These are phyloP conservation scores for Tolypocladium ovalisporum DNA, from an alignment of 2,329 filamentous ascomycete genomes.

Conservation along the genomic window DNA sequence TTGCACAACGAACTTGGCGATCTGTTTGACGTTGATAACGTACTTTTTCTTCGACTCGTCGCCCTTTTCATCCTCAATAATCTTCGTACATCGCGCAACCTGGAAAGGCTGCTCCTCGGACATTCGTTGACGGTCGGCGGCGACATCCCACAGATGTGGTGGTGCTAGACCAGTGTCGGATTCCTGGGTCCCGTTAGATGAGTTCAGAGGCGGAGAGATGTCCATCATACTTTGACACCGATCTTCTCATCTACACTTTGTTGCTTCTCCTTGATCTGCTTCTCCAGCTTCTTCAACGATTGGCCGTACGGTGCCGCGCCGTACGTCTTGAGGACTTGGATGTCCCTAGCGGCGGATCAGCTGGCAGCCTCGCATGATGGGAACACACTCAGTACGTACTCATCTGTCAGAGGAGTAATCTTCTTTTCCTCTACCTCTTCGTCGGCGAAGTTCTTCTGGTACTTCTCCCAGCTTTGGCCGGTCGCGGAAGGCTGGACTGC, in stretches of 20 bases:
- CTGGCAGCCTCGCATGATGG: conserved; percentile 3
- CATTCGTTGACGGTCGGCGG: conserved; percentile 97
- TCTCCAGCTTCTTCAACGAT: conserved; percentile 92
- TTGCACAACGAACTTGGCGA: conserved; percentile 98
- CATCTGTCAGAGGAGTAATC: conserved; percentile 92
- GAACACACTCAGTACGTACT: conserved; percentile 48
- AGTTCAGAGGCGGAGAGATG: neutral
- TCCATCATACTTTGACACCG: conserved; percentile 55
- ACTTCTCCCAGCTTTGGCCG: conserved; percentile 95
- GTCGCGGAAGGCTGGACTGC: conserved; percentile 73
- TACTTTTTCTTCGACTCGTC: conserved; percentile 98
- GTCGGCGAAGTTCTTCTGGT: conserved; percentile 92
- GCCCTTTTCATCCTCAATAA: conserved; percentile 88
- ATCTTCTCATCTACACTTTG: conserved; percentile 99
- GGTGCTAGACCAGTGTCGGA: conserved; percentile 97
- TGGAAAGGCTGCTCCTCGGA: conserved; percentile 95
- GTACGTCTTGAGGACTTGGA: conserved; percentile 98
- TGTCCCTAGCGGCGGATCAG: conserved; percentile 57
- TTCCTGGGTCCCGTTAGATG: conserved; percentile 48
- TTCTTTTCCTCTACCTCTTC: conserved; percentile 99
- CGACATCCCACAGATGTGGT: conserved; percentile 97
- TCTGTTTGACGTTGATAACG: conserved; percentile 99
- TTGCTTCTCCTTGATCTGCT: conserved; percentile 99
- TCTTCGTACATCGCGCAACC: conserved; percentile 97
- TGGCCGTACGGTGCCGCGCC: conserved; percentile 92